Evolutionary conservation across 2,329 filamentous ascomycete species (phyloP), one percentile per base, ranked within the genome.

Genomic region (Lachnellula hyalina): DNA sequence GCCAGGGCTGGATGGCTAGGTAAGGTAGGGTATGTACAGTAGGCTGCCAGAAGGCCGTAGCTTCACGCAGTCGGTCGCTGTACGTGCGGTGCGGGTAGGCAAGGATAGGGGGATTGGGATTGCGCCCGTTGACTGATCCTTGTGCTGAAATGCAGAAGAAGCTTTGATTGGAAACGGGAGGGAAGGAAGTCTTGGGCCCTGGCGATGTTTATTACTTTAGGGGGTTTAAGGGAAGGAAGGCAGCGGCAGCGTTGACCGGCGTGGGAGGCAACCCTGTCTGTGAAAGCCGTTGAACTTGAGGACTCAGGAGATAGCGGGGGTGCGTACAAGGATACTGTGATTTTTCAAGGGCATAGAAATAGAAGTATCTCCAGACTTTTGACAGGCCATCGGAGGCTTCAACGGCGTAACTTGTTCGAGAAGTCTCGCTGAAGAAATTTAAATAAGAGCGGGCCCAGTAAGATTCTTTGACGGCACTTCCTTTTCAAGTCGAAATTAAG

Each of bases 91-190:
- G 19, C 44, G 51, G 60, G 61, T 58, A 56, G 54, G 56, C 61
- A 63, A 61, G 63, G 63, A 60, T 64, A 61, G 45, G 58, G 58
- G 58, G 41, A 52, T 50, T n/a, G 28, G 28, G 28, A 28, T 55
- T 44, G 47, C 44, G 51, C 51, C 57, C 55, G 55, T 58, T 53
- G 53, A 42, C 36, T 25, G 54, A 63, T 61, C 60, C 60, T 63
- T 49, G 62, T 47, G 53, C 50, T 47, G 47, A 52, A 56, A 47
- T 56, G 57, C 51, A 58, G 54, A 53, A 47, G 51, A 61, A 61
- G 57, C 56, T 53, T 60, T 60, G 57, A 56, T 58, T 53, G 57
- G 23, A 32, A 46, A 14, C 11, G 44, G 44, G 44, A 21, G 14
- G 23, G 19, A 19, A n/a, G 4, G 35, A 38, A 28, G 28, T 7